These are phyloP conservation scores for Boletus patriciae DNA, from an alignment of 768 basidiomycete genomes.

Conservation along the genomic window DNA sequence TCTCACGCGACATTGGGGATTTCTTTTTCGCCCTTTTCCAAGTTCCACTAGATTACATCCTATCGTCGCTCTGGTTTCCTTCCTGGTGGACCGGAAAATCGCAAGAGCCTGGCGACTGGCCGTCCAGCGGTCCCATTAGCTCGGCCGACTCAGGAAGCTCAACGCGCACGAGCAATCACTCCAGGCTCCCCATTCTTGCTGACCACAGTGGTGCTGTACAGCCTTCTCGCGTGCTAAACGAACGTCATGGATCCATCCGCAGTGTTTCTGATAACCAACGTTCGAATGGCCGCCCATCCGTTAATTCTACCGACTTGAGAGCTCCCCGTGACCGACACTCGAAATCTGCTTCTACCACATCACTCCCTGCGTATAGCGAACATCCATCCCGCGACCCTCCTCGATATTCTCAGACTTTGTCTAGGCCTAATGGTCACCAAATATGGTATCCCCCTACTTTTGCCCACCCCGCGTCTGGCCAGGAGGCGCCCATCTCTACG, in stretches of 20 bases:
- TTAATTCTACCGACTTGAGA: constrained; percentile 1
- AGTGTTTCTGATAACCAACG: constrained; percentile 19
- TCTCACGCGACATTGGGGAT: constrained; percentile 64
- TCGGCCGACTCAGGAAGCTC: constrained; percentile 2
- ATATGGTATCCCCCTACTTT: constrained; percentile 65
- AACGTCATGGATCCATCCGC: constrained; percentile 15
- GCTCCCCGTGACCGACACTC: constrained; percentile 10
- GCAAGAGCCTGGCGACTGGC: constrained; percentile 5
- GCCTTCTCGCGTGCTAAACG: constrained; percentile 8
- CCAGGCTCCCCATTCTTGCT: constrained; percentile 13
- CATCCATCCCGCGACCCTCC: constrained; percentile 20
- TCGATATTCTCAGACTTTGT: constrained; percentile 23
- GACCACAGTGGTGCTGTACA: constrained; percentile 8
- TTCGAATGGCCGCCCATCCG: constrained; percentile 1
- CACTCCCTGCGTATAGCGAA: constrained; percentile 29
- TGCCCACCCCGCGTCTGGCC: constrained; percentile 31
- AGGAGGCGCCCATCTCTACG: constrained; percentile 13
- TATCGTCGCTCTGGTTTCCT: constrained; percentile 33
- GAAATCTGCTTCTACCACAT: constrained; percentile 18
- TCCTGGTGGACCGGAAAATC: constrained; percentile 17
- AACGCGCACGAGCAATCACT: constrained; percentile 8
- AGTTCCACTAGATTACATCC: constrained; percentile 40
- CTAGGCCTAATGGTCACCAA: constrained; percentile 36
- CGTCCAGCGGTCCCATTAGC: neutral
- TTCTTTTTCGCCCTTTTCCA: constrained; percentile 46